Percentiles rank a stretch among this genome's conserved stretches.
Evolutionary conservation across 805 yeast genomes (phyloP).

Genomic region (Schwanniomyces pseudopolymorphus): DNA sequence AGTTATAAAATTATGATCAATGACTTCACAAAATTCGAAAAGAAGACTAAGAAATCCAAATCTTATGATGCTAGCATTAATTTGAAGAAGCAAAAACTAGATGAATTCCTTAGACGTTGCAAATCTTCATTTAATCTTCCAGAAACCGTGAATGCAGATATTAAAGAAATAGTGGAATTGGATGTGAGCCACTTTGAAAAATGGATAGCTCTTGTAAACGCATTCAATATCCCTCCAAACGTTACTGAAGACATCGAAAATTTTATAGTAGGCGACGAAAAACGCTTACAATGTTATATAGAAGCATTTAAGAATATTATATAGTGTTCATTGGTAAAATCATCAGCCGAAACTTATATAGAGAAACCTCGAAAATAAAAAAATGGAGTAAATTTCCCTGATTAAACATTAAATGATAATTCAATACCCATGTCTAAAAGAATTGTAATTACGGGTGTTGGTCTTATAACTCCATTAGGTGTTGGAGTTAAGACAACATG

Average conservation of each 20-base stretch:
- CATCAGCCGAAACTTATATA: neutral
- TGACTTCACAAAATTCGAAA: slow-evolving; percentile 30
- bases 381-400: neutral
- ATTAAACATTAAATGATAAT: neutral
- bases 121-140: neutral
- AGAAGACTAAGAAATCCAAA: slow-evolving; percentile 16
- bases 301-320: slow-evolving; percentile 1
- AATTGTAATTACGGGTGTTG: slow-evolving; percentile 92
- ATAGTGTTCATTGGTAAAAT: neutral
- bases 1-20: slow-evolving; percentile 24
- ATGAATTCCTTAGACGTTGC: slow-evolving; percentile 15
- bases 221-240: slow-evolving; percentile 13
- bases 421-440: slow-evolving; percentile 35
- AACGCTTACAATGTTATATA: slow-evolving; percentile 29
- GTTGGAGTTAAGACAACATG: slow-evolving; percentile 58
- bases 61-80: slow-evolving; percentile 17
- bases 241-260: slow-evolving; percentile 29
- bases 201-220: slow-evolving; percentile 31
- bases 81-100: slow-evolving; percentile 28
- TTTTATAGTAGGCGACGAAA: slow-evolving; percentile 41
- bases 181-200: slow-evolving; percentile 15
- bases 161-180: neutral
- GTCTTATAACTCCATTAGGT: slow-evolving; percentile 84
- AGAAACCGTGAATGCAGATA: neutral
- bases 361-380: neutral